Base-by-base conservation (phyloP, 129 eudicot genomes). In the Flaveria bidentis region DNA sequence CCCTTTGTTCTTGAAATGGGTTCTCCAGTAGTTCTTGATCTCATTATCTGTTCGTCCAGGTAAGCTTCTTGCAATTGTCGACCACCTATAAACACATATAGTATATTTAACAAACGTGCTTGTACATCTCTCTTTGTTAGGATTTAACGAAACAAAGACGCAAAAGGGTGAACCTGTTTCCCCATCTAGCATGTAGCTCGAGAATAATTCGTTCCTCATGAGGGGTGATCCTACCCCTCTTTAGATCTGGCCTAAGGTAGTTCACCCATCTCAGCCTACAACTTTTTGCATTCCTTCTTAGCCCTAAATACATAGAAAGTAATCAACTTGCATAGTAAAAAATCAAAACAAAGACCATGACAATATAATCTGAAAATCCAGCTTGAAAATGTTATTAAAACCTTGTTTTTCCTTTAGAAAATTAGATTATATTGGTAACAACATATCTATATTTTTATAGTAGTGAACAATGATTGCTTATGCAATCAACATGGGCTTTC, bases 241-340 rank as follows among this genome's bases (percentile, higher is more conserved):
- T 93, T 5, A 93, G 83, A 73, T 90, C 97, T 20, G 98, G 98
- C 76, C 97, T 86, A 44, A 90, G 83, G 86, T 90, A 93, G 77
- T 93, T 93, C 78, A 93, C 98, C 98, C 98, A 93, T 71, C 98
- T 83, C 76, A 93, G 25, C 78, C 98, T 88, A 66, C 98, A 92
- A 22, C 98, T 93, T 65, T 93, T 93, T 5, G 97, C 98, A 82
- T 90, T 93, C 79, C 98, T 90, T 55, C 82, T 88, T 78, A 93
- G 65, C 57, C 98, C 98, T 93, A 42, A 28, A 75, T 25, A 60
- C 14, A 41, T 47, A 14, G 11, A 69, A 33, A 74, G 12, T 36
- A 23, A 71, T 9, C 25, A n/a, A 73, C 53, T 58, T 36, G 25
- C 10, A 15, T 56, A 6, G 13, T 2, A 77, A 39, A 39, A 50